A percentile compares a stretch with the other conserved stretches of the same genome.
These are phyloP conservation scores for Kuraishia hungarica DNA, from an alignment of 805 yeast species.

Conservation along the genomic window DNA sequence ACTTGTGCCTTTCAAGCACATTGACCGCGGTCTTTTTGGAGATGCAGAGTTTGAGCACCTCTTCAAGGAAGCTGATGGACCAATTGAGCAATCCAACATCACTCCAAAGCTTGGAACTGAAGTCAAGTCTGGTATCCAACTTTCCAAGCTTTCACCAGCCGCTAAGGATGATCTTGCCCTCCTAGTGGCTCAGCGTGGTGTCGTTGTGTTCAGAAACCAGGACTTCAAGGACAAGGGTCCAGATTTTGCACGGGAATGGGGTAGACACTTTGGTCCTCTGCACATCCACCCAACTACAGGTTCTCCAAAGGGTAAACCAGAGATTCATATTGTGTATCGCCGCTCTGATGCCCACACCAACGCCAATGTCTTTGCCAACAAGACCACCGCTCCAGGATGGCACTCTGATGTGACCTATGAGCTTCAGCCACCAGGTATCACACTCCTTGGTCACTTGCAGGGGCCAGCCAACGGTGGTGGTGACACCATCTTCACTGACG, in stretches of 20 bases:
- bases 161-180: conserved; percentile 40
- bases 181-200: conserved; percentile 38
- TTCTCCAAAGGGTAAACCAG: conserved; percentile 34
- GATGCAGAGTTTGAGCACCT: conserved; percentile 46
- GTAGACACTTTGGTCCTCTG: conserved; percentile 33
- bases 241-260: conserved; percentile 29
- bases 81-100: conserved; percentile 12
- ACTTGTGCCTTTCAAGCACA: conserved; percentile 43
- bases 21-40: conserved; percentile 60
- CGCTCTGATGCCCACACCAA: conserved; percentile 28
- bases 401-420: conserved; percentile 56
- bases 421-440: conserved; percentile 50
- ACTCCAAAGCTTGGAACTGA: conserved; percentile 39
- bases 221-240: conserved; percentile 31
- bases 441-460: conserved; percentile 39
- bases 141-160: conserved; percentile 27
- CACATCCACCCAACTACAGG: conserved; percentile 45
- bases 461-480: conserved; percentile 43
- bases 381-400: conserved; percentile 29
- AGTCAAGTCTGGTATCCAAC: conserved; percentile 27
- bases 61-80: conserved; percentile 17
- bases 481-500: conserved; percentile 72
- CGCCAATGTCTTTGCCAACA: conserved; percentile 7
- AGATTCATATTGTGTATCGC: conserved; percentile 31
- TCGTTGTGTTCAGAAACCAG: conserved; percentile 36